Evolutionary conservation across 257 asterid genomes (phyloP).

Genomic region (Fraxinus cuspidata): DNA sequence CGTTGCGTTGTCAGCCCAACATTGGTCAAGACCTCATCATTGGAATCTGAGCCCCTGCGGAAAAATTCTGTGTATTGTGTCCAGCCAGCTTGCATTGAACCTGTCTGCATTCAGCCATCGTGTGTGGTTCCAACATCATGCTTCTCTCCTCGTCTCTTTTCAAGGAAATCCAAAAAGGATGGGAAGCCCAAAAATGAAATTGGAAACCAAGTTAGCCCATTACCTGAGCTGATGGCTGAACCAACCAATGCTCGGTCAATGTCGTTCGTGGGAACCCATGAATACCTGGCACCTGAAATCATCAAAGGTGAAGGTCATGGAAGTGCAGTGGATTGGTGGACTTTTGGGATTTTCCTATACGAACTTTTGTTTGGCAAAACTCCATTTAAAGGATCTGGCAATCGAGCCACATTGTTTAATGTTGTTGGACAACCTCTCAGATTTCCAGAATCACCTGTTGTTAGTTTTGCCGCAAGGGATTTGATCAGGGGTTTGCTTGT

Average conservation of each 20-base stretch:
- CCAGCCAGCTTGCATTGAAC: slow-evolving; percentile 39
- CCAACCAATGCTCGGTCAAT: slow-evolving; percentile 49
- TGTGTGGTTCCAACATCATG: slow-evolving; percentile 41
- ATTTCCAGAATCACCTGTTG: slow-evolving; percentile 45
- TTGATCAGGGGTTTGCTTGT: slow-evolving; percentile 45
- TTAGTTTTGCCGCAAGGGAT: slow-evolving; percentile 47
- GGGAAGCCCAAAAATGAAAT: slow-evolving; percentile 35
- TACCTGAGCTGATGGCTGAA: slow-evolving; percentile 47
- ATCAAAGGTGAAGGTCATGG: slow-evolving; percentile 56
- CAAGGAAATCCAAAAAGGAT: slow-evolving; percentile 38
- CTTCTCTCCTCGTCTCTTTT: slow-evolving; percentile 43
- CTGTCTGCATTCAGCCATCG: slow-evolving; percentile 43
- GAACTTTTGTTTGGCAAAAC: slow-evolving; percentile 48
- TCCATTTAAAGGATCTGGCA: slow-evolving; percentile 49
- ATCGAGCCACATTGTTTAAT: slow-evolving; percentile 48
- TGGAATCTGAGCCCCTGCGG: slow-evolving; percentile 28
- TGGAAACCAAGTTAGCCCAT: slow-evolving; percentile 41
- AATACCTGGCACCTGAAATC: slow-evolving; percentile 48
- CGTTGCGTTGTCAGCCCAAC: slow-evolving; percentile 41
- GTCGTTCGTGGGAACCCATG: slow-evolving; percentile 52
- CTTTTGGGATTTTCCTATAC: slow-evolving; percentile 43
- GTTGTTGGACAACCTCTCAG: slow-evolving; percentile 50
- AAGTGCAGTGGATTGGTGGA: slow-evolving; percentile 55
- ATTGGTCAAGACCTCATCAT: slow-evolving; percentile 30
- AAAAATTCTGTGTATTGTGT: slow-evolving; percentile 35